Evolutionary conservation across 2,329 filamentous ascomycete genomes (phyloP).

Genomic region (Ceratocystis harringtonii): DNA sequence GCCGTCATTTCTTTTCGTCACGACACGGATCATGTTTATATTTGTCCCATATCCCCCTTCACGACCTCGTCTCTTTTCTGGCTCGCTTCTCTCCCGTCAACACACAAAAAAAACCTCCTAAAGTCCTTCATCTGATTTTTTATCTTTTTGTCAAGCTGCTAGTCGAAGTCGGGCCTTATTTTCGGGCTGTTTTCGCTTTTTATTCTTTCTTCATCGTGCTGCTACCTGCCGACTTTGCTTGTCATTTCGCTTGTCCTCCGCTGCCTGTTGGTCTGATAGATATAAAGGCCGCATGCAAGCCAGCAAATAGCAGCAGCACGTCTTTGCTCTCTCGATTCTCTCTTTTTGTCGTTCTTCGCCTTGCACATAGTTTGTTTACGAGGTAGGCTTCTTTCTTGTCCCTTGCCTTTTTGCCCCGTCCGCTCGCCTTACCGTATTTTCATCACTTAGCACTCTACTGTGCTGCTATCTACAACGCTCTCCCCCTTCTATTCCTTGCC

Average conservation of each 20-base stretch:
- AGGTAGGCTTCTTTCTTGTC: neutral
- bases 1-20: neutral
- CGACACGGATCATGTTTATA: neutral
- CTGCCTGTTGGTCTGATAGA: no score
- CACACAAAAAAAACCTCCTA: conserved; percentile 1
- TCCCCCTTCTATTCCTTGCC: neutral
- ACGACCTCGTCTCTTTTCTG: neutral
- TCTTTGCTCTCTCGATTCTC: neutral
- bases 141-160: neutral
- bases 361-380: no score
- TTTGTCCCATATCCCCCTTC: neutral
- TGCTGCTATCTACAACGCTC: neutral
- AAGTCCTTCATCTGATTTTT: conserved; percentile 20
- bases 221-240: neutral
- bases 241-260: neutral
- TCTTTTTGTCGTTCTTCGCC: neutral
- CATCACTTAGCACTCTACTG: neutral
- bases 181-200: conserved; percentile 12
- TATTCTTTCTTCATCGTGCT: neutral
- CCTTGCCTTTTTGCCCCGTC: neutral
- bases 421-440: no score
- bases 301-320: no score
- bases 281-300: no score
- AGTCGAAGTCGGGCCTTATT: conserved; percentile 15
- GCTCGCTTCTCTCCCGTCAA: conserved; percentile 6